A percentile compares a stretch with the other conserved stretches of the same genome.
Evolutionary conservation across 768 basidiomycete species (phyloP).

Genomic region (Pulveroboletus ravenelii): DNA sequence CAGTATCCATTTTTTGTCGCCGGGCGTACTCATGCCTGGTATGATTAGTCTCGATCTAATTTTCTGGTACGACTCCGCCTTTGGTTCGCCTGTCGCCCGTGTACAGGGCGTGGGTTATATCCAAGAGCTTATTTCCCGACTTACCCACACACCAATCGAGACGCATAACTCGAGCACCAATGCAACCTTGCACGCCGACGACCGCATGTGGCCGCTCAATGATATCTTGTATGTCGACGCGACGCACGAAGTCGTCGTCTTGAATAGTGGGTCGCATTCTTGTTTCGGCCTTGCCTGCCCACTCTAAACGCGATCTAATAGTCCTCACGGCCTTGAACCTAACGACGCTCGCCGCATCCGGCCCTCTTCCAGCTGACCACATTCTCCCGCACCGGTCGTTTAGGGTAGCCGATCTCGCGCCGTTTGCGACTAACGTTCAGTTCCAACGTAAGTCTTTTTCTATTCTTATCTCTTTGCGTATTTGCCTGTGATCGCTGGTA

Average conservation of each 20-base stretch:
- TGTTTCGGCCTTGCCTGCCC: not conserved
- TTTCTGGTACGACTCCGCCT: constrained; percentile 61
- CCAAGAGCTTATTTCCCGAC: constrained; percentile 78
- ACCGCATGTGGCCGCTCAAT: constrained; percentile 63
- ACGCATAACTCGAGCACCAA: constrained; percentile 82
- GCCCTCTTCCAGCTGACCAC: constrained; percentile 72
- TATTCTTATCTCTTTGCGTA: too few species aligned
- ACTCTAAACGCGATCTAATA: constrained; percentile 21
- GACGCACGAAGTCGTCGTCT: constrained; percentile 86
- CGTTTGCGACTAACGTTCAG: constrained; percentile 85
- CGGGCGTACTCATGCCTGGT: not conserved
- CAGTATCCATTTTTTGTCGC: constrained; percentile 22
- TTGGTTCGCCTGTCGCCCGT: constrained; percentile 76
- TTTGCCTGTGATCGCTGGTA: not conserved
- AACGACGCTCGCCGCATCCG: constrained; percentile 63
- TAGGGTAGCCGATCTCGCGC: constrained; percentile 70
- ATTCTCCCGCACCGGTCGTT: constrained; percentile 64
- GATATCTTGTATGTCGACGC: constrained; percentile 83
- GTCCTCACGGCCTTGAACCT: constrained; percentile 85
- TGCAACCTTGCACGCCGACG: constrained; percentile 67
- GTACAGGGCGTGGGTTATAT: constrained; percentile 76
- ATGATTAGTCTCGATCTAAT: constrained; percentile 15
- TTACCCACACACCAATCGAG: constrained; percentile 69
- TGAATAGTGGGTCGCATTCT: constrained; percentile 54
- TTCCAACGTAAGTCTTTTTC: constrained; percentile 64